A percentile compares a stretch with the other conserved stretches of the same genome.
Conservation (phyloP, 1,139 yeast genomes). For the Sugiyamaella xylanicola region DNA sequence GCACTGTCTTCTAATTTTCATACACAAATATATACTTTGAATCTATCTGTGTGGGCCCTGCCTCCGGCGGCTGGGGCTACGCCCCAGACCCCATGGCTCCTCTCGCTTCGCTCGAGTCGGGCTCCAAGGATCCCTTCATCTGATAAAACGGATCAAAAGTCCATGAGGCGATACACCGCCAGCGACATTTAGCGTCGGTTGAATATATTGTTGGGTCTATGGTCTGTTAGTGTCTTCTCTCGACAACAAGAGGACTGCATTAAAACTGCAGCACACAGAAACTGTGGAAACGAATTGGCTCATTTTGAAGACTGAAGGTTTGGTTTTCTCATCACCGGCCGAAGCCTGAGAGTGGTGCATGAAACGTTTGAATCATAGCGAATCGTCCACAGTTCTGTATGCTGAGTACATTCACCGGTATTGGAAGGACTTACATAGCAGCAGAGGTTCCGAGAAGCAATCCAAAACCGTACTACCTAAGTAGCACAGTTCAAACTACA, state of each 20-base stretch:
- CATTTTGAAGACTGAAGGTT: slow-evolving; percentile 44
- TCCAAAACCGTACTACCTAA: no score
- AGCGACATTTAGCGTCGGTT: no score
- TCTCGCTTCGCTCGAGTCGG: neutral
- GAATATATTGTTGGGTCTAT: no score
- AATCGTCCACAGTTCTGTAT: neutral
- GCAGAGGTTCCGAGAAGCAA: no score
- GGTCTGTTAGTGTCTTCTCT: neutral
- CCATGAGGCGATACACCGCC: no score
- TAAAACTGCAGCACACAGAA: neutral
- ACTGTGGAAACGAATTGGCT: slow-evolving; percentile 24
- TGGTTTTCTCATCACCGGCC: slow-evolving; percentile 35
- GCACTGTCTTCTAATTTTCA: slow-evolving; percentile 52
- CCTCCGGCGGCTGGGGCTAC: slow-evolving; percentile 10
- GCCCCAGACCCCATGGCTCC: slow-evolving; percentile 8
- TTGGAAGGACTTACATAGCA: no score
- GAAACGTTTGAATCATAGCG: slow-evolving; percentile 40
- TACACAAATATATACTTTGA: neutral
- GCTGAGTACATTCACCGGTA: no score
- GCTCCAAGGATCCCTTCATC: no score
- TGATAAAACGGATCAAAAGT: no score
- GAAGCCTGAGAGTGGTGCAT: slow-evolving; percentile 42
- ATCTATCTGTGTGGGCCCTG: neutral
- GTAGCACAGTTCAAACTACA: no score
- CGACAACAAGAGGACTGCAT: neutral